phyloP scores from a whole-genome alignment of 2,329 filamentous ascomycete species.

The Penicillium sp. region DNA sequence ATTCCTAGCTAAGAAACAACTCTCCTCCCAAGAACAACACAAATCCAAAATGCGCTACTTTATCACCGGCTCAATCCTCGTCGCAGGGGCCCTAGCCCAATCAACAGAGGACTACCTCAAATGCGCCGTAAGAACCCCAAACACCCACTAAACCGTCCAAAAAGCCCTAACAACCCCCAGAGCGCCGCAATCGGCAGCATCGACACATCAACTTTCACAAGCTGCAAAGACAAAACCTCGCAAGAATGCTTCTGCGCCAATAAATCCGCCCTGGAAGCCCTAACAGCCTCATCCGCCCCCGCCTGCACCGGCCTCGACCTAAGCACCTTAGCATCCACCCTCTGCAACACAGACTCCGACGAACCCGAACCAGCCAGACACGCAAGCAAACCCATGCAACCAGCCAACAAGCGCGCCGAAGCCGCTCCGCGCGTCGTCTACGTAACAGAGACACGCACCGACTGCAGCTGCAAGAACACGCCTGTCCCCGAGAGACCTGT shows the following conservation, averaged over 20 bases:
- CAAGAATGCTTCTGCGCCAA: slow-evolving; percentile 20
- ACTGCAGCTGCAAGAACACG: slow-evolving; percentile 21
- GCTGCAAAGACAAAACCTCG: slow-evolving; percentile 11
- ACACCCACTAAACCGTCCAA: neutral
- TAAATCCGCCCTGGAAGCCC: slow-evolving; percentile 8
- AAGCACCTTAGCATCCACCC: neutral
- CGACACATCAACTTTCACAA: slow-evolving; percentile 5
- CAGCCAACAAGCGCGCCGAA: slow-evolving; percentile 14
- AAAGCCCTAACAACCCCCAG: slow-evolving; percentile 6
- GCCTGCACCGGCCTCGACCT: slow-evolving; percentile 15
- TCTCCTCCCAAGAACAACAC: neutral
- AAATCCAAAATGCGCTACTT: slow-evolving; percentile 20
- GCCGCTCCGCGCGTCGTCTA: slow-evolving; percentile 15
- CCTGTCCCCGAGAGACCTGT: neutral
- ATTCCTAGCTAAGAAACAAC: neutral
- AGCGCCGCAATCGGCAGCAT: slow-evolving; percentile 3
- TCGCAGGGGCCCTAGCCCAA: slow-evolving; percentile 13
- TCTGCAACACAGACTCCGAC: slow-evolving; percentile 1
- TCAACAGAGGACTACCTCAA: slow-evolving; percentile 7
- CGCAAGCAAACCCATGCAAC: slow-evolving; percentile 21
- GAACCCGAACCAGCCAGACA: slow-evolving; percentile 10
- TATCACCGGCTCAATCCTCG: slow-evolving; percentile 15
- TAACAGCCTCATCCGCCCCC: slow-evolving; percentile 1
- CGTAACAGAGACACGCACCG: slow-evolving; percentile 22
- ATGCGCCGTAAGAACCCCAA: slow-evolving; percentile 17